Percentiles rank a stretch among this genome's conserved stretches.
Evolutionary conservation across 2,329 filamentous ascomycete species (phyloP).

Genomic region (Clarireedia hainanense): DNA sequence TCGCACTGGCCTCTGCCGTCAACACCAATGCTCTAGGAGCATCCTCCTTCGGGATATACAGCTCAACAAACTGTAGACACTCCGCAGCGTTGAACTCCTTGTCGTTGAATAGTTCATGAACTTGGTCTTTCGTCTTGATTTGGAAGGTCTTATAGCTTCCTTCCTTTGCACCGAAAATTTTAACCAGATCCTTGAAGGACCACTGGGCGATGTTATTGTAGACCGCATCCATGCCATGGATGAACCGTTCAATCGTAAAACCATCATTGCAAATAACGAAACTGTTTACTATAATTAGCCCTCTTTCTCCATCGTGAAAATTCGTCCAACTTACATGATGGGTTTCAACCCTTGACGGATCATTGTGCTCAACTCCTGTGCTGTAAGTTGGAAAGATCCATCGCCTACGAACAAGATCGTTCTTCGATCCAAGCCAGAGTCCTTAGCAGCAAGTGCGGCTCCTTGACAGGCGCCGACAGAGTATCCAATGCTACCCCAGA

Average conservation of each 20-base stretch:
- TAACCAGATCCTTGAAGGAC: constrained; percentile 62
- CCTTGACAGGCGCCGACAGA: constrained; percentile 55
- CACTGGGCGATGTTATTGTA: constrained; percentile 80
- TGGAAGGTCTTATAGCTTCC: constrained; percentile 54
- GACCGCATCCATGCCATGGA: constrained; percentile 69
- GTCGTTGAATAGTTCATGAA: constrained; percentile 58
- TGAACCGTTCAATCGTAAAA: constrained; percentile 82
- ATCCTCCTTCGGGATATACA: constrained; percentile 74
- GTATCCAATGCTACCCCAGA: constrained; percentile 63
- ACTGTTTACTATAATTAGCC: constrained; percentile 28
- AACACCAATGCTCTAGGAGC: constrained; percentile 62
- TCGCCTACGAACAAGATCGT: constrained; percentile 86
- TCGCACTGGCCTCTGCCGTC: constrained; percentile 64
- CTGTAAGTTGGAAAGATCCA: constrained; percentile 77
- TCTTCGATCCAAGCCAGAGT: constrained; percentile 49
- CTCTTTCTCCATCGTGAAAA: neutral
- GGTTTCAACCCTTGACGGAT: constrained; percentile 65
- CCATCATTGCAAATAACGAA: constrained; percentile 85
- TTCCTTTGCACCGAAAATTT: constrained; percentile 56
- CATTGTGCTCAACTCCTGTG: constrained; percentile 79
- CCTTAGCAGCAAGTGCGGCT: constrained; percentile 67
- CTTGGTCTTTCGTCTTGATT: constrained; percentile 60
- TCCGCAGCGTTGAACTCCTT: constrained; percentile 51
- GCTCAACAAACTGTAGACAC: constrained; percentile 64
- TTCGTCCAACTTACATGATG: constrained; percentile 54